phyloP scores from a whole-genome alignment of 306 rosid genomes.

The Albizia julibrissin region DNA sequence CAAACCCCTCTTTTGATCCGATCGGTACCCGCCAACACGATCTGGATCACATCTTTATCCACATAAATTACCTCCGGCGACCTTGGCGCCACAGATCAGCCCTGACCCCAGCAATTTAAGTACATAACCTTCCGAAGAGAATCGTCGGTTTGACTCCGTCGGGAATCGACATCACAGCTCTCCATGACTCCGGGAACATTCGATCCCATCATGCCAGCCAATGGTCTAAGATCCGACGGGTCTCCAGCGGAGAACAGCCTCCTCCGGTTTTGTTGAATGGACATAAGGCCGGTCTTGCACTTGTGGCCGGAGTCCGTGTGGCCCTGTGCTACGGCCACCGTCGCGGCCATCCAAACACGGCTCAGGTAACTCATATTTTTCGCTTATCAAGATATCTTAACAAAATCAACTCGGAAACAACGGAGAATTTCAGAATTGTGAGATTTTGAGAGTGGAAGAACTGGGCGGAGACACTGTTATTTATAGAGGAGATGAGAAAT shows the following conservation, averaged over 20 bases:
- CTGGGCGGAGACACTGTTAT: neutral
- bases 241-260: slow-evolving; percentile 43
- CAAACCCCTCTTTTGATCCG: slow-evolving; percentile 10
- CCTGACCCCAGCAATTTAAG: slow-evolving; percentile 95
- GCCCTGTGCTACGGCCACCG: slow-evolving; percentile 72
- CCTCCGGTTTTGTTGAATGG: slow-evolving; percentile 53
- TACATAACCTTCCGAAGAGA: slow-evolving; percentile 84
- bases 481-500: slow-evolving; percentile 29
- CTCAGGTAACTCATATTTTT: slow-evolving; percentile 55
- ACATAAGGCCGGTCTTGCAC: slow-evolving; percentile 58
- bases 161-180: slow-evolving; percentile 42
- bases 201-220: slow-evolving; percentile 47
- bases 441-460: no score
- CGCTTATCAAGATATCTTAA: neutral
- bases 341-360: slow-evolving; percentile 74
- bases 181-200: slow-evolving; percentile 37
- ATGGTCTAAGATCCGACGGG: slow-evolving; percentile 37
- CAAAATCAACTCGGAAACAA: neutral
- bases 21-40: neutral
- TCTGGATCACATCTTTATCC: neutral
- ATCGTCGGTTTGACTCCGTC: slow-evolving; percentile 60
- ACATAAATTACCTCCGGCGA: neutral
- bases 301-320: slow-evolving; percentile 62
- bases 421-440: neutral
- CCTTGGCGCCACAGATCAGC: slow-evolving; percentile 41